phyloP scores from a whole-genome alignment of 805 yeast genomes.

The Candida endomychidarum region DNA sequence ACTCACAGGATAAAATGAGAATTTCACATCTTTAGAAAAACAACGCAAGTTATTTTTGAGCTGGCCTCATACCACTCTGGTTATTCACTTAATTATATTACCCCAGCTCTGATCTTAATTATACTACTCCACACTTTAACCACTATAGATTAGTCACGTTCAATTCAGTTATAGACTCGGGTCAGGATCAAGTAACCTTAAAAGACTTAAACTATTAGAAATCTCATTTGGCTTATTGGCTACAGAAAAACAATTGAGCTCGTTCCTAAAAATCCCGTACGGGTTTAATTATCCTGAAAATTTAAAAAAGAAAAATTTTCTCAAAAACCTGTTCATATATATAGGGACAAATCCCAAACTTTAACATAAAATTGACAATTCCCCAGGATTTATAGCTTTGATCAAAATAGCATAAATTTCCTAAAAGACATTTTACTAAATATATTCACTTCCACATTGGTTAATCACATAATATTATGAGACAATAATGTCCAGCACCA shows the following conservation, averaged over 20 bases:
- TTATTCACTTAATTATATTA: no score
- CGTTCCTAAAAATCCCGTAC: constrained; percentile 9
- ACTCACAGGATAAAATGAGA: constrained; percentile 4
- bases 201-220: constrained; percentile 2
- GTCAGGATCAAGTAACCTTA: background rate
- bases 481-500: constrained; percentile 9
- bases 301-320: constrained; percentile 5
- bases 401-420: no score
- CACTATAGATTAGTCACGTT: no score
- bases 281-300: constrained; percentile 8
- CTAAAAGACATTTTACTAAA: no score
- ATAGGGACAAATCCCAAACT: constrained; percentile 2
- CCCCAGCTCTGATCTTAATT: no score
- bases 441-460: no score
- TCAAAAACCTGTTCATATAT: constrained; percentile 6
- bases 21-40: constrained; percentile 1
- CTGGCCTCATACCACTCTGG: no score
- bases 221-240: constrained; percentile 7
- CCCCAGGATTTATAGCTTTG: constrained; percentile 1
- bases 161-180: no score
- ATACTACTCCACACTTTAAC: no score
- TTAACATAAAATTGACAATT: constrained; percentile 1
- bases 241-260: constrained; percentile 3
- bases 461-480: constrained; percentile 7
- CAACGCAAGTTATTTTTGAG: constrained; percentile 1